A percentile compares a stretch with the other conserved stretches of the same genome.
These are phyloP conservation scores for Sechiopsis laciniata DNA, from an alignment of 306 rosid species.

Conservation along the genomic window DNA sequence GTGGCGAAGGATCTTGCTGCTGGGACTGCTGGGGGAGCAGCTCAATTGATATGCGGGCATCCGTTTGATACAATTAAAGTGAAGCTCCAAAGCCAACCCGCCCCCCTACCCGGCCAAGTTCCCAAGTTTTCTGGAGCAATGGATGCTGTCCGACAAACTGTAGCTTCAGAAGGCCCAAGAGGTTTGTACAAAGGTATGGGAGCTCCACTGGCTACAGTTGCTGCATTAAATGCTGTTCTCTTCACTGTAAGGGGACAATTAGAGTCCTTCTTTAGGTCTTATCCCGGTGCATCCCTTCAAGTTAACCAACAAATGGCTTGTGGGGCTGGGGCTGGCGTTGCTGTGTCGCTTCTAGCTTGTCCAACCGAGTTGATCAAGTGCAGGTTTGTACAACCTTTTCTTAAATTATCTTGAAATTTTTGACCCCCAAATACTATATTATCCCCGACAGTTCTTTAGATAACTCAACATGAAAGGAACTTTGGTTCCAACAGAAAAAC, in stretches of 20 bases:
- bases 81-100: constrained; percentile 96
- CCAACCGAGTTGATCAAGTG: constrained; percentile 94
- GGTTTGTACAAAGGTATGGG: constrained; percentile 99
- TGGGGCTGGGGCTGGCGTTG: constrained; percentile 93
- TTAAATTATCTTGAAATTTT: not conserved
- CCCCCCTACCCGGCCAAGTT: constrained; percentile 69
- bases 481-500: not conserved
- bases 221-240: constrained; percentile 87
- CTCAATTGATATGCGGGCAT: constrained; percentile 79
- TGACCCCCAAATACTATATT: not conserved
- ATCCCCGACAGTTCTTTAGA: not conserved
- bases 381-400: constrained; percentile 45
- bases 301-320: constrained; percentile 61
- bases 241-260: constrained; percentile 84
- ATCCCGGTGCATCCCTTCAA: constrained; percentile 65
- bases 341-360: constrained; percentile 88
- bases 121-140: constrained; percentile 75
- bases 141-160: constrained; percentile 82
- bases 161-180: constrained; percentile 81
- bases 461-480: not conserved
- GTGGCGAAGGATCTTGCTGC: constrained; percentile 86
- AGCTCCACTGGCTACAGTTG: constrained; percentile 94
- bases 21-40: constrained; percentile 92
- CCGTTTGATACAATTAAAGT: constrained; percentile 98
- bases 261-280: constrained; percentile 64